These are phyloP conservation scores for Carpinus viminea DNA, from an alignment of 306 rosid species.

Conservation along the genomic window DNA sequence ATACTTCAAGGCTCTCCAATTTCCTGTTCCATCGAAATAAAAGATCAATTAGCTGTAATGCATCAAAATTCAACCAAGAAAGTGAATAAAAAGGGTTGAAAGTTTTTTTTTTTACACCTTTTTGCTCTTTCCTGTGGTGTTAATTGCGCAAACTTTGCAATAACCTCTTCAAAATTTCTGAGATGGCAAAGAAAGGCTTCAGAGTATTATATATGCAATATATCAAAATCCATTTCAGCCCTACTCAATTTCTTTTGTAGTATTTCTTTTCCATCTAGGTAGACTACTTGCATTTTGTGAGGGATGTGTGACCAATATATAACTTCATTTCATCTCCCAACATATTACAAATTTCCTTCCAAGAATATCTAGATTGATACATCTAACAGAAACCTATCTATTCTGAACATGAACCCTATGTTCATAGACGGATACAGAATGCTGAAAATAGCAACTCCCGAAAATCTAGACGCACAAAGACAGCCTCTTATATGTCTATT, in stretches of 20 bases:
- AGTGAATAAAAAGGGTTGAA: conserved; percentile 4
- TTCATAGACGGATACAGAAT: neutral
- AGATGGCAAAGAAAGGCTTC: conserved; percentile 3
- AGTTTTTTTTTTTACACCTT: conserved; percentile 42
- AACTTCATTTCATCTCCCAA: neutral
- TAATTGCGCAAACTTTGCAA: conserved; percentile 65
- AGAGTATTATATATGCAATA: conserved; percentile 5
- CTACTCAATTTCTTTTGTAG: neutral
- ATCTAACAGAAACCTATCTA: neutral
- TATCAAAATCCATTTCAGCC: neutral
- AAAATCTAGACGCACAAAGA: neutral
- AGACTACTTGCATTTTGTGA: neutral
- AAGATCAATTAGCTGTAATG: conserved; percentile 29
- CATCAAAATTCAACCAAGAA: conserved; percentile 23
- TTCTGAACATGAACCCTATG: neutral
- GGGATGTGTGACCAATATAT: neutral
- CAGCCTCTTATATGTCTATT: neutral
- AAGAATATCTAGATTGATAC: neutral
- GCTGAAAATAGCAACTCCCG: neutral
- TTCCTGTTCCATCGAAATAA: conserved; percentile 55
- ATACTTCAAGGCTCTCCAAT: conserved; percentile 85
- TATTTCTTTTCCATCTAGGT: neutral
- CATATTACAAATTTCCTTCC: neutral
- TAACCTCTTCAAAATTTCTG: conserved; percentile 63
- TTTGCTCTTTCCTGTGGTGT: conserved; percentile 84